Percentiles rank a stretch among this genome's conserved stretches.
Conservation (phyloP, 2,329 filamentous ascomycete genomes). For the Clonostachys solani region DNA sequence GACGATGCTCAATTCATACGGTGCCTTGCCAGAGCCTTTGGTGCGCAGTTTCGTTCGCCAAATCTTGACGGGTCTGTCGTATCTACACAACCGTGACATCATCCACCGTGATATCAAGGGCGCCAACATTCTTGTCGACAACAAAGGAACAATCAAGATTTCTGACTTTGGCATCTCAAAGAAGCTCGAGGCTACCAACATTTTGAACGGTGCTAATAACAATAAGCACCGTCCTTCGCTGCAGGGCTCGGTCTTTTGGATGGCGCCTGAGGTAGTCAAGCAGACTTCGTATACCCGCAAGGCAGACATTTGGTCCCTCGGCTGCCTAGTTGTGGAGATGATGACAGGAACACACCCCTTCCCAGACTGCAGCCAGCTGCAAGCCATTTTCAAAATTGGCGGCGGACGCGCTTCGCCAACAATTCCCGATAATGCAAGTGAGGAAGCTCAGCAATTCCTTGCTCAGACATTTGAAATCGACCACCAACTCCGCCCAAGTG, state of each 20-base stretch:
- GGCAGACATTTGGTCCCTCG: constrained; percentile 97
- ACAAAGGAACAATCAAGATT: constrained; percentile 98
- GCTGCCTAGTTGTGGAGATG: constrained; percentile 97
- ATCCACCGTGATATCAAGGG: constrained; percentile 99
- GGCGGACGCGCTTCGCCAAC: constrained; percentile 82
- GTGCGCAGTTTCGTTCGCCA: constrained; percentile 96
- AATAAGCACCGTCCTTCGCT: constrained; percentile 72
- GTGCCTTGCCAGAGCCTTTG: constrained; percentile 86
- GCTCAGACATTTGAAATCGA: constrained; percentile 92
- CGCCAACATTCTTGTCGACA: constrained; percentile 97
- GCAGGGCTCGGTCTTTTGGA: constrained; percentile 98
- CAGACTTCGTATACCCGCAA: constrained; percentile 98
- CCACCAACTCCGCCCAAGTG: constrained; percentile 85
- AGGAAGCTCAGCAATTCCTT: constrained; percentile 80
- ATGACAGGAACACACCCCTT: constrained; percentile 96
- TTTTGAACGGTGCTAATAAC: constrained; percentile 66
- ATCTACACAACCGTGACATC: constrained; percentile 90
- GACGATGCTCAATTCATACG: constrained; percentile 98
- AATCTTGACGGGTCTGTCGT: constrained; percentile 87
- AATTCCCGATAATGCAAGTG: constrained; percentile 80
- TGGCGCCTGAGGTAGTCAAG: constrained; percentile 97
- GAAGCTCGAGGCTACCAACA: constrained; percentile 87
- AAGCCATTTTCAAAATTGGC: constrained; percentile 98
- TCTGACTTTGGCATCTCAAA: constrained; percentile 99
- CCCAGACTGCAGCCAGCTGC: constrained; percentile 93